Evolutionary conservation across 1,284 basidiomycete genomes (phyloP), one percentile per base, ranked within the genome.

Genomic region (Cutaneotrichosporon cutaneum): DNA sequence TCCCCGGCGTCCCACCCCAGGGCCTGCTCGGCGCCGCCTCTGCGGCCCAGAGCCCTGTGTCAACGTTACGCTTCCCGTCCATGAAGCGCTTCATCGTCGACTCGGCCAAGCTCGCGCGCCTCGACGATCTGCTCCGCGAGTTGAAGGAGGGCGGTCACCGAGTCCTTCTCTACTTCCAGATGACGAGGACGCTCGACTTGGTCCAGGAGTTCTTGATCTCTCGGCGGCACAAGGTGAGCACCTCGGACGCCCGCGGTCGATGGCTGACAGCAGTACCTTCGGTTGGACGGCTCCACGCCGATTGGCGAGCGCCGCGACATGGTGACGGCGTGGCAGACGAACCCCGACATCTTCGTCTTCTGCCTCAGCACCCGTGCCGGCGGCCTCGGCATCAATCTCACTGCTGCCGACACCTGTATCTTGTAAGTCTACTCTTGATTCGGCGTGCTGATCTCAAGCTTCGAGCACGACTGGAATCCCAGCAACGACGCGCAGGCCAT

Each of bases 121-220:
- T 99, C 54, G 96, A 99, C 77, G 77, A 83, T 24, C 82, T 99
- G 32, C 83, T 99, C 11, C 90, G 93, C 65, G 91, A 97, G 74
- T 86, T 99, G 65, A 99, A 98, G 81, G 85, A 87, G 35, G 90
- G 88, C 11, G 94, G 94, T 60, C 96, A 99, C 80, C 88, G 94
- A 54, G 94, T 97, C 24, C 82, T 99, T 69, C 85, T 99, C 56
- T 99, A 99, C 82, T 99, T 98, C 88, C 96, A 99, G 81, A 99
- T 99, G 96, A 99, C 96, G 26, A 87, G 89, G 67, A 99, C 99
- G 96, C 98, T 99, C 87, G 95, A 99, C 77, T 83, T 99, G 63
- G 95, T 99, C 87, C 96, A 99, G 78, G 96, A 99, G 77, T 99
- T 98, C 78, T 83, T 99, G 60, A 94, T 97, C 69, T 97, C 92